Evolutionary conservation across 2,329 filamentous ascomycete genomes (phyloP), one percentile per base, ranked within the genome.

Genomic region (Lachnellula suecica): DNA sequence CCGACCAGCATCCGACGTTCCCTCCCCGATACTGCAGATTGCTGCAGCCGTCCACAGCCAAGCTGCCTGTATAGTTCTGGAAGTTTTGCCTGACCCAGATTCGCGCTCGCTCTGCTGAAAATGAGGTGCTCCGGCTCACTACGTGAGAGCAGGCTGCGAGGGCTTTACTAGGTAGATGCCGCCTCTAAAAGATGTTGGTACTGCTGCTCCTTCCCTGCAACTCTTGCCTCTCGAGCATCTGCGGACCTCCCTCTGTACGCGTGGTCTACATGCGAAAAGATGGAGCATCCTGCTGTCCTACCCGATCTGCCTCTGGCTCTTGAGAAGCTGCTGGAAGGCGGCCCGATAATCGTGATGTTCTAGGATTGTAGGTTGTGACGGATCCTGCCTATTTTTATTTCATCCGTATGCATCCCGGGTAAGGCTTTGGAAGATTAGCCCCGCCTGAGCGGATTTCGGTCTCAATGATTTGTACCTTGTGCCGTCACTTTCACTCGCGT

Each of bases 361-460:
- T 15, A 34, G 24, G 34, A 19, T 27, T 19, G 34, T 35, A 47
- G 38, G 24, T 23, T 43, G 20, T 47, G 44, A 22, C 20, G 35
- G 35, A 40, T 53, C 40, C 29, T 49, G 45, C 23, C 38, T 53
- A 40, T 38, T 29, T 29, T 23, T 17, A 35, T 19, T 45, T 49
- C 34, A 41, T 46, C 51, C 49, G 49, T 42, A 7, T 49, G 27
- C 25, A 42, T 20, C 25, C 43, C 51, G 47, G 47, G n/a, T 45
- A 45, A 41, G 45, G 47, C 19, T 24, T 49, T 41, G 27, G 22
- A 29, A 44, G 34, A 24, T 22, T 29, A 20, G 24, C 35, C 41
- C 35, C 51, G 51, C 46, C 46, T 49, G 46, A 53, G 51, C 51
- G 46, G 51, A 53, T 45, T 25, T 35, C 11, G 27, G 41, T 7